Percentiles rank a stretch among this genome's conserved stretches.
These are phyloP conservation scores for Elymus sibiricus DNA, from an alignment of 176 grass and related monocot species.

Conservation along the genomic window DNA sequence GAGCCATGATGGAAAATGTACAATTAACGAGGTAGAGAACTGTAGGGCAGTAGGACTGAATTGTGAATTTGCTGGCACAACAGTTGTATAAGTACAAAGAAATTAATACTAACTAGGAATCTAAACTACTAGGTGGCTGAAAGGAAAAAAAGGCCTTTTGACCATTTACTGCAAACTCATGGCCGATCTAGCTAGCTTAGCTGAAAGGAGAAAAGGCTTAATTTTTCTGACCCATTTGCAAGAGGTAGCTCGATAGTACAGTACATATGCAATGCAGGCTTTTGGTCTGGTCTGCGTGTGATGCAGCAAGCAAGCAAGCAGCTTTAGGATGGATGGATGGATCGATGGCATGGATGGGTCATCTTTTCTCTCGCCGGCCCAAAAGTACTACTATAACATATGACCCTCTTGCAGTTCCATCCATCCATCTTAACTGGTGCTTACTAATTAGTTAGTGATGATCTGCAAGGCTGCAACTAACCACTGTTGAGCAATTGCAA, in stretches of 20 bases:
- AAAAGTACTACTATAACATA: conserved; percentile 26
- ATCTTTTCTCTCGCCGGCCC: conserved; percentile 34
- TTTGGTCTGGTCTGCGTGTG: conserved; percentile 26
- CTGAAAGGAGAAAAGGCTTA: neutral
- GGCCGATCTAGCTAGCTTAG: neutral
- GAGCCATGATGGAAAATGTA: neutral
- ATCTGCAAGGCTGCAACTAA: neutral
- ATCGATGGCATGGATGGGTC: conserved; percentile 44
- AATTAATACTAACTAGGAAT: neutral
- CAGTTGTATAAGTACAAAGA: neutral
- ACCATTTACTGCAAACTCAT: neutral
- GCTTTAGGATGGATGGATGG: conserved; percentile 47
- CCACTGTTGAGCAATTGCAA: neutral
- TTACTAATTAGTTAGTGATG: neutral
- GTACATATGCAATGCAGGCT: conserved; percentile 14
- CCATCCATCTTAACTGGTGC: neutral
- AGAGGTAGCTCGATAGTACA: neutral
- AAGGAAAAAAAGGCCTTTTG: neutral
- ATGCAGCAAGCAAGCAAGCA: neutral
- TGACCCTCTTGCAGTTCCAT: conserved; percentile 2
- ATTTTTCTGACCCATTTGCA: neutral
- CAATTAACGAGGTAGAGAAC: conserved; percentile 3
- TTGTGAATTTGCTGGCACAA: neutral
- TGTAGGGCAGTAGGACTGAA: neutral
- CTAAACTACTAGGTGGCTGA: neutral